Evolutionary conservation across 139 green algal genomes (phyloP).

Genomic region (Chlorella sp.): DNA sequence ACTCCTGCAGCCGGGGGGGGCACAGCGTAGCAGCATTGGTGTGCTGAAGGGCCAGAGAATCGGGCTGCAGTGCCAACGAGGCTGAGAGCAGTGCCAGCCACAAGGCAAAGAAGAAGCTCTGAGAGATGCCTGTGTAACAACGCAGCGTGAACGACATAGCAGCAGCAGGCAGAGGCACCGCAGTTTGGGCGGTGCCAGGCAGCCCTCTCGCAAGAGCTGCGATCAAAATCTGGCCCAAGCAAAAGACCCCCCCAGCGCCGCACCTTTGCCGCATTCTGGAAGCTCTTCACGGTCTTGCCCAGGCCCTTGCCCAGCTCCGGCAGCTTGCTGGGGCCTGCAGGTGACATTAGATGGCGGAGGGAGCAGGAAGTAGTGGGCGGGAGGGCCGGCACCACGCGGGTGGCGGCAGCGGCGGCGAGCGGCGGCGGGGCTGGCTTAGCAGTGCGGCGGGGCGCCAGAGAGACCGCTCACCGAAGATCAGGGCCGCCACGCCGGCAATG

Average conservation of each 20-base stretch:
- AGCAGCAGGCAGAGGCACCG: no score
- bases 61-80: no score
- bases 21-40: no score
- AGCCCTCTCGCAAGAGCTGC: no score
- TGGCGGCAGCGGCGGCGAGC: neutral
- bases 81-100: no score
- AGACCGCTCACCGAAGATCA: conserved; percentile 77
- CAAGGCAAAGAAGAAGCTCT: no score
- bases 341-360: neutral
- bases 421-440: neutral
- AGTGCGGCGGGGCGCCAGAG: neutral
- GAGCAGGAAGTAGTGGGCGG: neutral
- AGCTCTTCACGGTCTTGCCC: conserved; percentile 94
- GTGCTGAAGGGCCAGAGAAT: no score
- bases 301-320: conserved; percentile 93
- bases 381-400: neutral
- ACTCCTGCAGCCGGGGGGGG: conserved; percentile 50
- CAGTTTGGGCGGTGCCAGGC: no score
- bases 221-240: no score
- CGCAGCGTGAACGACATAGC: no score
- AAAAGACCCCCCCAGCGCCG: neutral
- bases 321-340: conserved; percentile 87
- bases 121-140: no score
- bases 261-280: conserved; percentile 85
- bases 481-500: conserved; percentile 83